A percentile compares a stretch with the other conserved stretches of the same genome.
phyloP scores from a whole-genome alignment of 208 protist genomes.

The Blechomonas ayalai region DNA sequence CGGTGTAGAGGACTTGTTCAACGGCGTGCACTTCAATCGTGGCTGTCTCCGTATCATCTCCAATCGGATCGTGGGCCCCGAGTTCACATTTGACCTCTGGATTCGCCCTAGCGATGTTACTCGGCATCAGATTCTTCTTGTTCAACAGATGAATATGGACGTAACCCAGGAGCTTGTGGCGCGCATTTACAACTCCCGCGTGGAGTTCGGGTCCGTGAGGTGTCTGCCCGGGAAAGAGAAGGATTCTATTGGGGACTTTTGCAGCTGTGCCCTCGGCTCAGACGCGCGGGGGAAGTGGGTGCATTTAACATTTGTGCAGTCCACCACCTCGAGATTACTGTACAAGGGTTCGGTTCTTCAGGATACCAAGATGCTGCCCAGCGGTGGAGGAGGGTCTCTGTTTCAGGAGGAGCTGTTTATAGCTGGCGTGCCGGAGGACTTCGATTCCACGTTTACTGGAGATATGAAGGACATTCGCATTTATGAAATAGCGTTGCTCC shows the following conservation, averaged over 20 bases:
- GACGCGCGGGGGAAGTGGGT: conserved; percentile 43
- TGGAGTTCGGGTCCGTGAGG: conserved; percentile 60
- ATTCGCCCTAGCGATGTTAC: conserved; percentile 38
- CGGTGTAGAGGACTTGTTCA: conserved; percentile 10
- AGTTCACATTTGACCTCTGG: conserved; percentile 68
- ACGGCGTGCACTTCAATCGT: conserved; percentile 62
- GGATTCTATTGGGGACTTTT: conserved; percentile 12
- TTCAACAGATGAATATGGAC: conserved; percentile 19
- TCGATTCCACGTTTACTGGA: conserved; percentile 35
- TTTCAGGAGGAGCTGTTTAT: conserved; percentile 56
- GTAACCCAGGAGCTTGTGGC: conserved; percentile 31
- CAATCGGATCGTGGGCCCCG: conserved; percentile 22
- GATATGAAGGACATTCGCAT: conserved; percentile 68
- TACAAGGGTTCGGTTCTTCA: conserved; percentile 56
- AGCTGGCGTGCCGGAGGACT: conserved; percentile 37
- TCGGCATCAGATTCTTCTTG: conserved; percentile 63
- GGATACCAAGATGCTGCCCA: conserved; percentile 21
- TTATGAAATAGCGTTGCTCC: conserved; percentile 53
- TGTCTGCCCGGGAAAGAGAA: conserved; percentile 9
- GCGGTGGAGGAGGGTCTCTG: conserved; percentile 16
- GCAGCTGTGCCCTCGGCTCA: conserved; percentile 15
- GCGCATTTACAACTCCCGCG: conserved; percentile 22
- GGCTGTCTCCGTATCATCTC: conserved; percentile 54
- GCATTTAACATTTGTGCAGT: conserved; percentile 71
- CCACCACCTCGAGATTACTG: conserved; percentile 34